A percentile compares a stretch with the other conserved stretches of the same genome.
phyloP scores from a whole-genome alignment of 495 filamentous ascomycete species.

The Viridothelium virens region DNA sequence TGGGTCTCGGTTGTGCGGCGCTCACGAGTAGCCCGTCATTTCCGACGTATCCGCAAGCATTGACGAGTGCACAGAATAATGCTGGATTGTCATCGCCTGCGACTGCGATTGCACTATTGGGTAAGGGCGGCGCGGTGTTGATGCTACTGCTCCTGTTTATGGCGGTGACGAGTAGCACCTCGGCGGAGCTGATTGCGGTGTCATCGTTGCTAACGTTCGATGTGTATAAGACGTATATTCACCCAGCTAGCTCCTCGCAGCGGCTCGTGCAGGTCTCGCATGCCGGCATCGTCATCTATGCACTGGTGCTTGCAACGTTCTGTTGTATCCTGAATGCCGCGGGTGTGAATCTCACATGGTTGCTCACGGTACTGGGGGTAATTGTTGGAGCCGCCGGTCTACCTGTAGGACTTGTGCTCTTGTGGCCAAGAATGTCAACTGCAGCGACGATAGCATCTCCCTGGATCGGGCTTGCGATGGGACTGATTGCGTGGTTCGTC shows the following conservation, averaged over 20 bases:
- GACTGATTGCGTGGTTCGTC: constrained; percentile 36
- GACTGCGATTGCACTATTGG: constrained; percentile 43
- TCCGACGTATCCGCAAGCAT: constrained; percentile 47
- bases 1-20: constrained; percentile 44
- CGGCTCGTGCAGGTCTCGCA: constrained; percentile 45
- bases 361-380: constrained; percentile 41
- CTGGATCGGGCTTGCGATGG: constrained; percentile 32
- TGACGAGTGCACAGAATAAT: constrained; percentile 39
- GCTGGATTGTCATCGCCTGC: constrained; percentile 43
- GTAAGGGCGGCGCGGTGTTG: constrained; percentile 42
- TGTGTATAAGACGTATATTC: constrained; percentile 49
- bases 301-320: constrained; percentile 29
- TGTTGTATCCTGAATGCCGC: constrained; percentile 41
- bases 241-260: constrained; percentile 37
- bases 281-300: constrained; percentile 42
- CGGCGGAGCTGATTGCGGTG: constrained; percentile 48
- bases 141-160: constrained; percentile 47
- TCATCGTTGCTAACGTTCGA: constrained; percentile 50
- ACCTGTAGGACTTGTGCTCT: constrained; percentile 36
- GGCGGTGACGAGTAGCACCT: constrained; percentile 45
- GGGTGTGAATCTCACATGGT: constrained; percentile 42
- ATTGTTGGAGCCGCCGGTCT: constrained; percentile 41
- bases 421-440: constrained; percentile 38
- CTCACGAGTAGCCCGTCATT: constrained; percentile 42
- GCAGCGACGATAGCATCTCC: constrained; percentile 32